These are phyloP conservation scores for Entonaema liquescens DNA, from an alignment of 495 filamentous ascomycete genomes.

Conservation along the genomic window DNA sequence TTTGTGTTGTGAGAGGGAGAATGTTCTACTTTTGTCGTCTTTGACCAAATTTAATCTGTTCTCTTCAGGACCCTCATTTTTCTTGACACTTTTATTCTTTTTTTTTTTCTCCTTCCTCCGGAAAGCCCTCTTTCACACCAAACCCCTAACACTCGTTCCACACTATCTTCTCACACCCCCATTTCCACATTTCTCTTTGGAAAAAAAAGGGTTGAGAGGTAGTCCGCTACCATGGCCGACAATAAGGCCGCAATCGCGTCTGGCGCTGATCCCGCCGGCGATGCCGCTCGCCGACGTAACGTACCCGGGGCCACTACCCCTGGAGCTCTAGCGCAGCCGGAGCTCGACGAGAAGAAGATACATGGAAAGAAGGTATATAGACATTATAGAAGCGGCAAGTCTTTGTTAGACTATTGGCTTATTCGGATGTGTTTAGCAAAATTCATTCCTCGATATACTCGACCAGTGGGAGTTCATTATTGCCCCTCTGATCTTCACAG, in stretches of 20 bases:
- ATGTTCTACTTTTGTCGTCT: slow-evolving; percentile 39
- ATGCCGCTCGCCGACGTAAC: slow-evolving; percentile 80
- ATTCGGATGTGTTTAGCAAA: slow-evolving; percentile 44
- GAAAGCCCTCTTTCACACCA: slow-evolving; percentile 26
- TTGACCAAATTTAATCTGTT: slow-evolving; percentile 39
- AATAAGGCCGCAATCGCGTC: slow-evolving; percentile 66
- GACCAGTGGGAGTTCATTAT: slow-evolving; percentile 86
- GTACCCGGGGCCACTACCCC: slow-evolving; percentile 61
- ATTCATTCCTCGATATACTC: slow-evolving; percentile 68
- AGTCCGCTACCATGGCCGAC: slow-evolving; percentile 54
- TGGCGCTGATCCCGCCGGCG: slow-evolving; percentile 67
- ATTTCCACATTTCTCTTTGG: slow-evolving; percentile 23
- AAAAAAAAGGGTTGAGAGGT: slow-evolving; percentile 24
- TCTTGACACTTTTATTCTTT: slow-evolving; percentile 17
- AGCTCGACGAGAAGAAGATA: slow-evolving; percentile 71
- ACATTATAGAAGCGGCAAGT: neutral
- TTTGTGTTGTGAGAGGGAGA: slow-evolving; percentile 29
- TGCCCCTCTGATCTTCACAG: slow-evolving; percentile 87
- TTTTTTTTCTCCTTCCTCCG: neutral
- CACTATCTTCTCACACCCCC: slow-evolving; percentile 20
- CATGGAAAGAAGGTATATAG: slow-evolving; percentile 63
- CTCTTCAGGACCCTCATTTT: slow-evolving; percentile 40
- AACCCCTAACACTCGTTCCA: slow-evolving; percentile 39
- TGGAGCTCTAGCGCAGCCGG: slow-evolving; percentile 49
- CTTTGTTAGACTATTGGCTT: slow-evolving; percentile 10